Conservation (phyloP, 495 filamentous ascomycete genomes). For the Neurospora sp. region DNA sequence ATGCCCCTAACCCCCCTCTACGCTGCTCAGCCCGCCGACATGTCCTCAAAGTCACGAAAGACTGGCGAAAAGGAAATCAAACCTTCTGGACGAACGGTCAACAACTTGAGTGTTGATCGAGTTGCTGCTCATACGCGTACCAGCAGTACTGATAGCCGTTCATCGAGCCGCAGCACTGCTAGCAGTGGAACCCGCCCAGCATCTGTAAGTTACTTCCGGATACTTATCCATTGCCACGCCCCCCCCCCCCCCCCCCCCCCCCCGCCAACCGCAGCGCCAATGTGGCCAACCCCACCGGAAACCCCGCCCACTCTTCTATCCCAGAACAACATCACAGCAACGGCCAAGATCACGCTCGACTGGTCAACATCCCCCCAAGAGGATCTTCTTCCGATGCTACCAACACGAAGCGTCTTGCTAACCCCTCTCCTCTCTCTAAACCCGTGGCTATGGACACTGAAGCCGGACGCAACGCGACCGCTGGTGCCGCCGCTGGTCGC, state of each 20-base stretch:
- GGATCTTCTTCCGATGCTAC: constrained; percentile 59
- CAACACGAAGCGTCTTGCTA: constrained; percentile 49
- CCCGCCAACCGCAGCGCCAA: constrained; percentile 40
- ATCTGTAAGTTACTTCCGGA: constrained; percentile 31
- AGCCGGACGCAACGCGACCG: constrained; percentile 21
- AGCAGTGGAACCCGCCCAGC: constrained; percentile 31
- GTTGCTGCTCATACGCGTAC: constrained; percentile 19
- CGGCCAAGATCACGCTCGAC: constrained; percentile 45
- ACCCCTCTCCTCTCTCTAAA: constrained; percentile 82
- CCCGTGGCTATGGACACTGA: constrained; percentile 53
- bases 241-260: no score
- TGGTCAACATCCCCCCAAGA: constrained; percentile 55
- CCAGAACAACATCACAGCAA: constrained; percentile 27
- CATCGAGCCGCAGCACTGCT: constrained; percentile 28
- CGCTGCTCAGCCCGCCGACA: constrained; percentile 22
- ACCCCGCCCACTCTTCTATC: constrained; percentile 37
- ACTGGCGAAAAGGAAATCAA: constrained; percentile 30
- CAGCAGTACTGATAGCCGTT: constrained; percentile 35
- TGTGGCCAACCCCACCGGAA: constrained; percentile 31
- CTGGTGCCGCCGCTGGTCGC: constrained; percentile 13
- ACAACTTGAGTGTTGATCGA: constrained; percentile 10
- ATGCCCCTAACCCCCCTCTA: constrained; percentile 30
- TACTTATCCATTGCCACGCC: background rate
- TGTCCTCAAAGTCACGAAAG: constrained; percentile 7
- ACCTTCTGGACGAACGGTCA: constrained; percentile 13